Conservation (phyloP, 2,329 filamentous ascomycete species). For the Diaporthe aspalathi region DNA sequence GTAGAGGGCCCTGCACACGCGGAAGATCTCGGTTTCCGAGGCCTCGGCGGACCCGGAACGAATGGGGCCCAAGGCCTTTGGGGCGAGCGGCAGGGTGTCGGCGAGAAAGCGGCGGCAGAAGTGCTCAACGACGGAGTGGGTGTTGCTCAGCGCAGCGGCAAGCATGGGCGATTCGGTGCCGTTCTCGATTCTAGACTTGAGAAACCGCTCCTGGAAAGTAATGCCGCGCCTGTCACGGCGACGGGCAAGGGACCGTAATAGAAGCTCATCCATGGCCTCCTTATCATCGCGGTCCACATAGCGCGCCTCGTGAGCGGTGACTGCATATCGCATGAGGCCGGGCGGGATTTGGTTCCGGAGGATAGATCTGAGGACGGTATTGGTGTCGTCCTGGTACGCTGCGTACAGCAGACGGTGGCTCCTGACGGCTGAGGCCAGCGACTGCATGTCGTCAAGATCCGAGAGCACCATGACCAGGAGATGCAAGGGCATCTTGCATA, state of each 20-base stretch:
- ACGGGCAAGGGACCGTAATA: background rate
- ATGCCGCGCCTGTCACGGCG: background rate
- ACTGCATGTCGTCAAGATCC: background rate
- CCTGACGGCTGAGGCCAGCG: background rate
- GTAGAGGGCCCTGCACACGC: background rate
- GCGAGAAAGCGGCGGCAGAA: background rate
- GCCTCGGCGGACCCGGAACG: background rate
- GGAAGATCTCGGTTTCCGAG: background rate
- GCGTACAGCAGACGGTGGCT: background rate
- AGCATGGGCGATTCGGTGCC: background rate
- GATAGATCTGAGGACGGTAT: background rate
- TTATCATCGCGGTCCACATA: background rate
- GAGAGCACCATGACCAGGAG: background rate
- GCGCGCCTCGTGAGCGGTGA: background rate
- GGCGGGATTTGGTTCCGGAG: background rate
- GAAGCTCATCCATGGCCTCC: background rate
- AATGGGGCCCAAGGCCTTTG: background rate
- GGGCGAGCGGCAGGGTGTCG: background rate
- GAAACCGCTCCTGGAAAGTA: background rate
- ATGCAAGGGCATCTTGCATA: background rate
- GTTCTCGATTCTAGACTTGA: background rate
- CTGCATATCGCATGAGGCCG: conserved; percentile 5
- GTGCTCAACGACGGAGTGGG: background rate
- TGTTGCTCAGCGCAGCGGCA: background rate
- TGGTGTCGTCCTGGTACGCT: background rate